Conservation (phyloP, 2,329 filamentous ascomycete species). For the Uncinocarpus reesii region DNA sequence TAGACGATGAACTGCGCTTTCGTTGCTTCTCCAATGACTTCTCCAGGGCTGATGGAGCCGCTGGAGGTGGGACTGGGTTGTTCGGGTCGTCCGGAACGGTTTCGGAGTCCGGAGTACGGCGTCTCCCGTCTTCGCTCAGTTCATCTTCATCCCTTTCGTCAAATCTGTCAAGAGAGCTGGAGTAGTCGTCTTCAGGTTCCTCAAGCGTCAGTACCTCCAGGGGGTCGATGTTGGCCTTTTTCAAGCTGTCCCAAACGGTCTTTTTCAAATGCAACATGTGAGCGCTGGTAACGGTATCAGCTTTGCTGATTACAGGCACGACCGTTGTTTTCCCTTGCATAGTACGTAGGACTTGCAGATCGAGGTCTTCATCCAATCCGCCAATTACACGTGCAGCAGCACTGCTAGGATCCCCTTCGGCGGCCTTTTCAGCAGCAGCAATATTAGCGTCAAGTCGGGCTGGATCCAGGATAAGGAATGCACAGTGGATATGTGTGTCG, state of each 20-base stretch:
- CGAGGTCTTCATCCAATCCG: constrained; percentile 74
- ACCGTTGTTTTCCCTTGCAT: constrained; percentile 91
- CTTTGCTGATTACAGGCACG: constrained; percentile 90
- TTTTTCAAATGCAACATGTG: constrained; percentile 91
- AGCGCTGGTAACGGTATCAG: constrained; percentile 87
- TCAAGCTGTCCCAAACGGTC: constrained; percentile 78
- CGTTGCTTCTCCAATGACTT: constrained; percentile 6
- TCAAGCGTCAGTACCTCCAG: constrained; percentile 77
- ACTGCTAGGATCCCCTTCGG: constrained; percentile 44
- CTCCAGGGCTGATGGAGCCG: not conserved
- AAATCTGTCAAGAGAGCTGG: constrained; percentile 30
- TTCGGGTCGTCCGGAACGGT: constrained; percentile 6
- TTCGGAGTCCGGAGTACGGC: constrained; percentile 23
- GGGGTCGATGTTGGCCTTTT: constrained; percentile 75
- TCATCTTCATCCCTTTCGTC: constrained; percentile 43
- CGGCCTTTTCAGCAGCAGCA: constrained; percentile 51
- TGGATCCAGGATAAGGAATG: constrained; percentile 85
- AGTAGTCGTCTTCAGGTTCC: constrained; percentile 54
- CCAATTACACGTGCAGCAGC: constrained; percentile 42
- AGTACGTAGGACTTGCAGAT: constrained; percentile 77
- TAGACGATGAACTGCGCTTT: constrained; percentile 13
- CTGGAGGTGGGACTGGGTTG: constrained; percentile 7
- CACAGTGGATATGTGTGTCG: constrained; percentile 95
- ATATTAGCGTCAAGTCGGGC: constrained; percentile 74
- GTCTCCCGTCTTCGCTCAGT: constrained; percentile 21